Base-by-base conservation (phyloP, 2,329 filamentous ascomycete genomes). In the Diaporthe helianthi region DNA sequence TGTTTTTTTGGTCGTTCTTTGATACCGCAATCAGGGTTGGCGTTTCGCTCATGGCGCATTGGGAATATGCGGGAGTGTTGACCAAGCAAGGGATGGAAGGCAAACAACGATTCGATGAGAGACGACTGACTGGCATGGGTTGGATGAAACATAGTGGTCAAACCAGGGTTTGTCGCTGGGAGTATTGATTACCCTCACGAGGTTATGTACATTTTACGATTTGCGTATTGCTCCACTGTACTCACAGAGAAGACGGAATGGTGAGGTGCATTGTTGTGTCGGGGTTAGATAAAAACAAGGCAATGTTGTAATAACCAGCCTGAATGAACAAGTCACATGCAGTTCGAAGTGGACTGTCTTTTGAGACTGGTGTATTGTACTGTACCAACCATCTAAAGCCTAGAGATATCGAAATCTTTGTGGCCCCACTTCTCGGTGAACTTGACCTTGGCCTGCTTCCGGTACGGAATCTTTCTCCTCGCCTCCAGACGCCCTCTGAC, bases 361-460 rank as follows among this genome's bases (percentile, higher is more conserved):
- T n/a, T n/a, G n/a, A n/a, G n/a, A n/a, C n/a, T n/a, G n/a, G n/a
- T 15, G 38, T 46, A 24, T 13, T 24, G 41, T 33, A 63, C 52
- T 61, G 47, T 26, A 33, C 10, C 8, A 1, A 67, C 33, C 26
- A 55, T 54, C 55, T 71, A 71, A 17, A 70, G 38, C 55, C 66
- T 69, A 17, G 53, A 38, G 22, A 92, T 80, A 75, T 84, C 86
- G 81, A 97, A 99, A 79, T 99, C 96, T 86, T 99, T 99, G 84
- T 97, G 93, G 53, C 91, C 89, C 96, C 96, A 99, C 83, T 98
- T 99, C 87, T 98, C 96, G 8, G 93, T 97, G 64, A 90, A 81
- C 79, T 92, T 93, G 74, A 84, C 90, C 85, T 90, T 94, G 72
- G 89, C 88, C 84, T 96, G 93, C 86, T 93, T 97, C 76, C 87